A percentile compares a stretch with the other conserved stretches of the same genome.
Evolutionary conservation across 2,329 filamentous ascomycete species (phyloP).

Genomic region (Hypoxylon sp.): DNA sequence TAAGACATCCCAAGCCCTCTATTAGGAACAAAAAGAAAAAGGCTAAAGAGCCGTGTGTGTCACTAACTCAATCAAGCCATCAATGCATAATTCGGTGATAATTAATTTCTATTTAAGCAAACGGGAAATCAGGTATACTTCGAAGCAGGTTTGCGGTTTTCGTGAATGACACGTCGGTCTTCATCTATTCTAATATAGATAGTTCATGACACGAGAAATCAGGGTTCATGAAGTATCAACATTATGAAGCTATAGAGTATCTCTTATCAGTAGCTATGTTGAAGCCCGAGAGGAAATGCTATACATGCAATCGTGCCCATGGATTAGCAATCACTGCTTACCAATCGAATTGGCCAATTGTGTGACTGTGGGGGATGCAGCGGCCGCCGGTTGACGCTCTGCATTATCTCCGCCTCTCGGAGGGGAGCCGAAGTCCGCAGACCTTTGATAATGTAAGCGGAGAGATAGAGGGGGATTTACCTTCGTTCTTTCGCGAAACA

Average conservation of each 20-base stretch:
- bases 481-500: neutral
- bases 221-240: neutral
- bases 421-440: slow-evolving; percentile 7
- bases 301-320: slow-evolving; percentile 1
- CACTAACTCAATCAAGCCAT: neutral
- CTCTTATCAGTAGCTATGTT: neutral
- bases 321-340: slow-evolving; percentile 28
- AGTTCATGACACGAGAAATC: neutral
- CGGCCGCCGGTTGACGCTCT: slow-evolving; percentile 2
- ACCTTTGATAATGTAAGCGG: neutral
- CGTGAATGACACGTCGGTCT: too few species aligned
- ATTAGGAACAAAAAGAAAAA: neutral
- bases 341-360: slow-evolving; percentile 31
- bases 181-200: neutral
- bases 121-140: neutral
- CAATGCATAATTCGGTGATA: neutral
- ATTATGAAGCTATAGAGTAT: neutral
- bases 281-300: neutral
- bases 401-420: slow-evolving; percentile 26
- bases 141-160: neutral
- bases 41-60: slow-evolving; percentile 1
- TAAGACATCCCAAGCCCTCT: slow-evolving; percentile 4
- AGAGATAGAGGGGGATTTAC: neutral
- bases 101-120: slow-evolving; percentile 4
- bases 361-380: slow-evolving; percentile 30